These are phyloP conservation scores for Mucor plumbeus DNA, from an alignment of 371 early-diverging fungal species.

Conservation along the genomic window DNA sequence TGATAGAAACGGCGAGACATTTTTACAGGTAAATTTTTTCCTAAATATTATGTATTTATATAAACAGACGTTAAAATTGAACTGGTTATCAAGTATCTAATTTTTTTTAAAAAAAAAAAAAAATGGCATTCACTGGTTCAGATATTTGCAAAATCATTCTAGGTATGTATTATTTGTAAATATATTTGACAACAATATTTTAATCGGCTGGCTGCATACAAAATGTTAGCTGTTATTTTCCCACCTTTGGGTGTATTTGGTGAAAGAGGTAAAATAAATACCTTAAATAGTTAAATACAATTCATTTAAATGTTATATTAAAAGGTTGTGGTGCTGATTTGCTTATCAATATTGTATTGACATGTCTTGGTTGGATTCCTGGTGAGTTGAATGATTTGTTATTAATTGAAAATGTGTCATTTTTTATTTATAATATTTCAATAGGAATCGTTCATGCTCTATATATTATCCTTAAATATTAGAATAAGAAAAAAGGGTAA, in stretches of 20 bases:
- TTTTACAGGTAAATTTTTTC: no score
- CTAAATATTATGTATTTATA: no score
- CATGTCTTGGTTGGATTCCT: slow-evolving; percentile 81
- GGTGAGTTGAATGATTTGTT: slow-evolving; percentile 54
- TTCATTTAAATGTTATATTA: neutral
- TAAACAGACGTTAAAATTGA: no score
- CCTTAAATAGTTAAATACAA: no score
- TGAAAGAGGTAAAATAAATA: slow-evolving; percentile 54
- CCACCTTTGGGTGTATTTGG: slow-evolving; percentile 77
- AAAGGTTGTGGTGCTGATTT: slow-evolving; percentile 72
- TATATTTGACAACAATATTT: neutral
- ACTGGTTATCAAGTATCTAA: no score
- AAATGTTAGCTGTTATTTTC: slow-evolving; percentile 22
- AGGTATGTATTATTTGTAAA: slow-evolving; percentile 23
- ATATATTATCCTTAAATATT: slow-evolving; percentile 42
- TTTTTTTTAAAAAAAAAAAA: slow-evolving; percentile 10
- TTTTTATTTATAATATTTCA: neutral
- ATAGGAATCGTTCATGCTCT: slow-evolving; percentile 31
- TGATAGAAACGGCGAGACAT: no score
- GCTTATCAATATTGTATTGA: slow-evolving; percentile 79
- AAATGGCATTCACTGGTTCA: slow-evolving; percentile 49
- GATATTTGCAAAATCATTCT: slow-evolving; percentile 49
- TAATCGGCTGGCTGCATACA: neutral
- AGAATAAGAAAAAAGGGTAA: neutral
- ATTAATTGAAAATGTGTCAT: neutral